These are phyloP conservation scores for Aspergillus sclerotiicarbonarius DNA, from an alignment of 495 filamentous ascomycete species.

Conservation along the genomic window DNA sequence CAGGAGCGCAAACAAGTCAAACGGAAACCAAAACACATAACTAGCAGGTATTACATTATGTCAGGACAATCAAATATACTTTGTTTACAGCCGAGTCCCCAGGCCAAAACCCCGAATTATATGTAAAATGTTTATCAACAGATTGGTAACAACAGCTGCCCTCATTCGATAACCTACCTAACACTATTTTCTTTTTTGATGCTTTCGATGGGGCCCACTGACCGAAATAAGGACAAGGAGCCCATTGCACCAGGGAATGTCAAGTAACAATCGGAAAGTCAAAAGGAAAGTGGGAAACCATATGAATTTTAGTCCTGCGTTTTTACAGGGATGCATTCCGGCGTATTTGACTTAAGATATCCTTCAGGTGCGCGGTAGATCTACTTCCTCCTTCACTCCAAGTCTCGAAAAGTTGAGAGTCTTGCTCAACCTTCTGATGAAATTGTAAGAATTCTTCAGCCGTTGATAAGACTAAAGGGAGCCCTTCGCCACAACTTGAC, in stretches of 20 bases:
- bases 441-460: slow-evolving; percentile 82
- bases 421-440: slow-evolving; percentile 68
- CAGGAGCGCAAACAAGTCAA: slow-evolving; percentile 22
- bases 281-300: background rate
- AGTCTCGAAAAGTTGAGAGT: slow-evolving; percentile 21
- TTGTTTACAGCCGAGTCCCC: too few species aligned
- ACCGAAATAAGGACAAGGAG: too few species aligned
- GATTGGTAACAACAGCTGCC: too few species aligned
- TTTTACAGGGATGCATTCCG: slow-evolving; percentile 5
- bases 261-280: too few species aligned
- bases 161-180: too few species aligned
- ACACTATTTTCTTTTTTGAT: too few species aligned
- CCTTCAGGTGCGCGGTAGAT: slow-evolving; percentile 60
- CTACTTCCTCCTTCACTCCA: slow-evolving; percentile 38
- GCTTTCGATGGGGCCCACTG: too few species aligned
- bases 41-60: background rate
- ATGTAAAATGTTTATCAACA: too few species aligned
- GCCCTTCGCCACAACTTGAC: slow-evolving; percentile 55
- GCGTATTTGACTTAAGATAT: slow-evolving; percentile 38
- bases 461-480: slow-evolving; percentile 67
- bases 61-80: background rate
- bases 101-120: too few species aligned
- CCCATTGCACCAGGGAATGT: too few species aligned
- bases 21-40: background rate
- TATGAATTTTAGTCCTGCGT: background rate